Evolutionary conservation across 345 rosid genomes (phyloP).

Genomic region (Salix caprea): DNA sequence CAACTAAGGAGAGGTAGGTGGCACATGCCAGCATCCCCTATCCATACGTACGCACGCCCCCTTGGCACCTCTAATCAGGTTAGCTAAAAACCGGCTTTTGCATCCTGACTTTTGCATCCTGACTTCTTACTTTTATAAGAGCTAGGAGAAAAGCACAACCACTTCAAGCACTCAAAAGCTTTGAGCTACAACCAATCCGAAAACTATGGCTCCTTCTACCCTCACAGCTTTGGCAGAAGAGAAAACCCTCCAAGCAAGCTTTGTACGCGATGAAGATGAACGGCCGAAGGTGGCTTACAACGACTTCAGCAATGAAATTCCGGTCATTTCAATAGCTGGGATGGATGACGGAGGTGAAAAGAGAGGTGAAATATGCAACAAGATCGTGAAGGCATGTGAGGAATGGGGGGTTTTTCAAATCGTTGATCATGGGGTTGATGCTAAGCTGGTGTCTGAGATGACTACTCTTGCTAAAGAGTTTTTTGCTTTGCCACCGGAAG

Average conservation of each 20-base stretch:
- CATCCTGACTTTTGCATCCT: no score
- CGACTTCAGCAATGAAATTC: conserved; percentile 68
- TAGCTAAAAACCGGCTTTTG: no score
- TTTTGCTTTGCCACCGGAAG: conserved; percentile 71
- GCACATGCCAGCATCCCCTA: no score
- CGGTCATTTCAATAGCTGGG: conserved; percentile 73
- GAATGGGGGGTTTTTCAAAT: conserved; percentile 93
- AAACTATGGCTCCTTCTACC: conserved; percentile 57
- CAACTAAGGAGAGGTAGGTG: no score
- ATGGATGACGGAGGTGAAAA: conserved; percentile 54
- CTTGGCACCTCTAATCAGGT: no score
- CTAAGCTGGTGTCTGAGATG: conserved; percentile 54
- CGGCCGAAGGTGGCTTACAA: conserved; percentile 89
- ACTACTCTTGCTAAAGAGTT: conserved; percentile 69
- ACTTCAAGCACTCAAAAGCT: neutral
- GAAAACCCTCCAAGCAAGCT: conserved; percentile 52
- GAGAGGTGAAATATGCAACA: conserved; percentile 57
- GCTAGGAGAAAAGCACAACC: no score
- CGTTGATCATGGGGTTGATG: conserved; percentile 78
- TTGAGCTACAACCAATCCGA: neutral
- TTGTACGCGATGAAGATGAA: conserved; percentile 85
- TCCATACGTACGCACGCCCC: no score
- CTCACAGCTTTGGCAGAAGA: conserved; percentile 62
- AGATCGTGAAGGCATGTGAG: conserved; percentile 90
- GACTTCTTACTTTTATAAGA: no score